phyloP scores from a whole-genome alignment of 192 early-diverging fungal species.

The Backusella circina region DNA sequence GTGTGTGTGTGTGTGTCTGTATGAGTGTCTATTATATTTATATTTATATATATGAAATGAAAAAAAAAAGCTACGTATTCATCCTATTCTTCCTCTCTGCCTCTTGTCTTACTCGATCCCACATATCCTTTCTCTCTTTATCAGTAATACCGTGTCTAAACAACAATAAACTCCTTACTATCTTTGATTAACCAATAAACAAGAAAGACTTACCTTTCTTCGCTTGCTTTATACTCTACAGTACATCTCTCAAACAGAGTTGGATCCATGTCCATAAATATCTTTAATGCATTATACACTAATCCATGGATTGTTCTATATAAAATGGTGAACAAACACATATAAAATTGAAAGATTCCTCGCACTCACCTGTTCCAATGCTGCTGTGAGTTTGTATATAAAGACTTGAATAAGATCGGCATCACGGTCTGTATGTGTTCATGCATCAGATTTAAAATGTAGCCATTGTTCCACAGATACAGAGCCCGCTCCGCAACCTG shows the following conservation, averaged over 20 bases:
- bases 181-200: background rate
- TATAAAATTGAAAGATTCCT: background rate
- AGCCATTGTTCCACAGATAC: slow-evolving; percentile 99
- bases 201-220: slow-evolving; percentile 61
- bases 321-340: background rate
- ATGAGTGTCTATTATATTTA: background rate
- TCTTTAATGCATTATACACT: slow-evolving; percentile 95
- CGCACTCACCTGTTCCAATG: slow-evolving; percentile 90
- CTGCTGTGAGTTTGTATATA: slow-evolving; percentile 91
- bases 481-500: slow-evolving; percentile 98
- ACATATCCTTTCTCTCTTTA: background rate
- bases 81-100: background rate
- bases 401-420: slow-evolving; percentile 94
- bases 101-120: background rate
- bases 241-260: slow-evolving; percentile 96
- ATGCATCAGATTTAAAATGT: slow-evolving; percentile 92
- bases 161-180: background rate
- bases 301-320: slow-evolving; percentile 92
- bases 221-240: slow-evolving; percentile 84
- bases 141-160: background rate
- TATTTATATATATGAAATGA: background rate
- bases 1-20: too few species aligned
- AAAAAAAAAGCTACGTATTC: background rate
- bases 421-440: slow-evolving; percentile 90
- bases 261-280: slow-evolving; percentile 96